Percentiles rank a stretch among this genome's conserved stretches.
These are phyloP conservation scores for Phragmites australis DNA, from an alignment of 176 grass and related monocot species.

Conservation along the genomic window DNA sequence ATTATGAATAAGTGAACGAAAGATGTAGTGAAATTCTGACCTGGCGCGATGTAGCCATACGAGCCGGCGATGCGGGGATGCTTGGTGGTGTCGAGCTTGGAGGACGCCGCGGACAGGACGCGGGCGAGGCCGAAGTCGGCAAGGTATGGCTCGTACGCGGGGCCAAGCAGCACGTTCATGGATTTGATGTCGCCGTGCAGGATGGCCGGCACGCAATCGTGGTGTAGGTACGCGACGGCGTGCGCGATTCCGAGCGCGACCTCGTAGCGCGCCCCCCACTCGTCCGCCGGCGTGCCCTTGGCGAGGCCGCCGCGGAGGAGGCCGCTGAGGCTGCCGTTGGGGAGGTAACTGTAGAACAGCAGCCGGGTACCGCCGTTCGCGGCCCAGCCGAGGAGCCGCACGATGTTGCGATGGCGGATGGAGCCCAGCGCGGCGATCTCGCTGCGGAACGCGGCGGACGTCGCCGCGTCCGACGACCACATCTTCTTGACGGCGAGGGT, in stretches of 20 bases:
- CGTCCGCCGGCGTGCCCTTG: slow-evolving; percentile 51
- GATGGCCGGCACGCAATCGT: slow-evolving; percentile 94
- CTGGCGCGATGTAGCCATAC: slow-evolving; percentile 96
- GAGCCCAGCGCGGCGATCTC: slow-evolving; percentile 86
- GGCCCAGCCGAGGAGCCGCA: slow-evolving; percentile 81
- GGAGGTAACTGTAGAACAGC: slow-evolving; percentile 86
- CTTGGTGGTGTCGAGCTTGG: slow-evolving; percentile 51
- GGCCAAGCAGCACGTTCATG: slow-evolving; percentile 92
- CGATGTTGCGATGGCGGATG: slow-evolving; percentile 93
- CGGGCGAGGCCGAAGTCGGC: slow-evolving; percentile 98
- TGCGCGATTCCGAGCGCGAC: slow-evolving; percentile 80
- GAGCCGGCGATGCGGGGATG: slow-evolving; percentile 70
- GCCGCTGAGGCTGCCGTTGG: slow-evolving; percentile 83
- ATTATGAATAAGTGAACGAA: background rate
- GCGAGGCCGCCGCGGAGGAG: slow-evolving; percentile 52
- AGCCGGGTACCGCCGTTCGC: slow-evolving; percentile 68
- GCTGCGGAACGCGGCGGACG: slow-evolving; percentile 56
- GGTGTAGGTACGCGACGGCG: slow-evolving; percentile 90
- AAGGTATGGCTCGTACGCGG: slow-evolving; percentile 80
- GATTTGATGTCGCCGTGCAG: slow-evolving; percentile 92
- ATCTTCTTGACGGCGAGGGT: slow-evolving; percentile 87
- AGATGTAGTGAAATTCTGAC: background rate
- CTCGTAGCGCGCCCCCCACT: slow-evolving; percentile 71
- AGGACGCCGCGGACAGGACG: slow-evolving; percentile 42
- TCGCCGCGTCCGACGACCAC: slow-evolving; percentile 69